These are phyloP conservation scores for Dioscorea alata DNA, from an alignment of 106 monocot species.

Conservation along the genomic window DNA sequence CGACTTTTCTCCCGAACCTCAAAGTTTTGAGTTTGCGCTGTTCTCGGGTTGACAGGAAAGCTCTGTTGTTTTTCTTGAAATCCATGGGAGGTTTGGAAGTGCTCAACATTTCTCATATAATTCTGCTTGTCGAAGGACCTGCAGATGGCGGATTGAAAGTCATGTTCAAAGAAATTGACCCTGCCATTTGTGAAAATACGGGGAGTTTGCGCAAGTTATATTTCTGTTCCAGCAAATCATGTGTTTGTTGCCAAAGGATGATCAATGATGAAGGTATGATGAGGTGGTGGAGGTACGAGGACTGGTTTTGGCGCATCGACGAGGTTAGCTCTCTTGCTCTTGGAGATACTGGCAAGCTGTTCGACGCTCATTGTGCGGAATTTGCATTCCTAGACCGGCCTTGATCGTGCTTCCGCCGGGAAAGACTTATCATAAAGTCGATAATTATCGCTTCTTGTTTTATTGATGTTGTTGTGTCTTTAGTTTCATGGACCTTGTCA, in stretches of 20 bases:
- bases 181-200: too few species aligned
- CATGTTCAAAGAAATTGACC: too few species aligned
- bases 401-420: too few species aligned
- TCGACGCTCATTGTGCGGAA: constrained; percentile 20
- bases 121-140: too few species aligned
- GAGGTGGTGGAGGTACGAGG: constrained; percentile 92
- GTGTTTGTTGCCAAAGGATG: constrained; percentile 31
- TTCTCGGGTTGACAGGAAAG: constrained; percentile 53
- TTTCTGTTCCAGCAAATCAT: too few species aligned
- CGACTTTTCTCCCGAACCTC: constrained; percentile 41
- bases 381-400: too few species aligned
- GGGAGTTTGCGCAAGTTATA: too few species aligned
- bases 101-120: constrained; percentile 74
- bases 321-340: constrained; percentile 68
- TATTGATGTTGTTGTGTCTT: too few species aligned
- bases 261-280: constrained; percentile 68
- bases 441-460: background rate
- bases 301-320: constrained; percentile 73
- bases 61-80: constrained; percentile 49
- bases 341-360: constrained; percentile 53
- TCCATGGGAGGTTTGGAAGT: constrained; percentile 54
- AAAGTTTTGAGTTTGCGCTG: constrained; percentile 75
- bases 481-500: constrained; percentile 9
- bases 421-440: too few species aligned
- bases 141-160: too few species aligned